Percentiles rank a stretch among this genome's conserved stretches.
phyloP scores from a whole-genome alignment of 2,329 filamentous ascomycete genomes.

The Boeremia lycopersici region DNA sequence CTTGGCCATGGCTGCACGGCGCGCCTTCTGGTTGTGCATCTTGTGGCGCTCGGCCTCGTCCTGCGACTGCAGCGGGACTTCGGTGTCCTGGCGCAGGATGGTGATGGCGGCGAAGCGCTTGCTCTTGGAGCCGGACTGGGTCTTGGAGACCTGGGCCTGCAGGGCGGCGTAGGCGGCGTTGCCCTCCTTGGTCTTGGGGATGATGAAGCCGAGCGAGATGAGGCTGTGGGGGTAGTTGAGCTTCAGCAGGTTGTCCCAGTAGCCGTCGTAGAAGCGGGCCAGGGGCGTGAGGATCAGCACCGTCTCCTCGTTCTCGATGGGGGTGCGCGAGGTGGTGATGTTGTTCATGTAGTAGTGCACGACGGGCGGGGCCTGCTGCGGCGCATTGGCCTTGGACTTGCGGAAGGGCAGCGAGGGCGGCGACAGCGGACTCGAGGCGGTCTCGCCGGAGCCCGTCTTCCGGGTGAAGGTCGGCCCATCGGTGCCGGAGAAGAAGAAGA shows the following conservation, averaged over 20 bases:
- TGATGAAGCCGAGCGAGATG: slow-evolving; percentile 93
- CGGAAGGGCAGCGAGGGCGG: slow-evolving; percentile 76
- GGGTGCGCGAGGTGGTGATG: slow-evolving; percentile 79
- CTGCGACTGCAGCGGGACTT: slow-evolving; percentile 79
- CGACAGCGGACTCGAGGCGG: slow-evolving; percentile 73
- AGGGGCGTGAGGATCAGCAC: slow-evolving; percentile 92
- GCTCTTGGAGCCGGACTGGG: slow-evolving; percentile 80
- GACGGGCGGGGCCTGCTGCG: slow-evolving; percentile 77
- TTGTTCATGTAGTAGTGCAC: slow-evolving; percentile 95
- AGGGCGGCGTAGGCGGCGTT: slow-evolving; percentile 83
- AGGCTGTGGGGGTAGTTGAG: slow-evolving; percentile 91
- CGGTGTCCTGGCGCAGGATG: slow-evolving; percentile 94
- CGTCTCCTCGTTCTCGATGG: slow-evolving; percentile 79
- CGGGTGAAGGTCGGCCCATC: slow-evolving; percentile 55
- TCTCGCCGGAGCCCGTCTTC: slow-evolving; percentile 56
- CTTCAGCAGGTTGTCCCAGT: slow-evolving; percentile 91
- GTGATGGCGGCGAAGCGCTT: slow-evolving; percentile 90
- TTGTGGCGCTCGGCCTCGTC: slow-evolving; percentile 90
- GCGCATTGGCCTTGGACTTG: slow-evolving; percentile 64
- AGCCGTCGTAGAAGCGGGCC: slow-evolving; percentile 88
- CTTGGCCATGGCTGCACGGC: slow-evolving; percentile 88
- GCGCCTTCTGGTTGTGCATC: slow-evolving; percentile 83
- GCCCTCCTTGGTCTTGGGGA: slow-evolving; percentile 90
- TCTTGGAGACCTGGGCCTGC: slow-evolving; percentile 83
- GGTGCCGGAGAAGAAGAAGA: slow-evolving; percentile 69